Base-by-base conservation (phyloP, 352 stramenopile genomes). In the Globisporangium barbulae region DNA sequence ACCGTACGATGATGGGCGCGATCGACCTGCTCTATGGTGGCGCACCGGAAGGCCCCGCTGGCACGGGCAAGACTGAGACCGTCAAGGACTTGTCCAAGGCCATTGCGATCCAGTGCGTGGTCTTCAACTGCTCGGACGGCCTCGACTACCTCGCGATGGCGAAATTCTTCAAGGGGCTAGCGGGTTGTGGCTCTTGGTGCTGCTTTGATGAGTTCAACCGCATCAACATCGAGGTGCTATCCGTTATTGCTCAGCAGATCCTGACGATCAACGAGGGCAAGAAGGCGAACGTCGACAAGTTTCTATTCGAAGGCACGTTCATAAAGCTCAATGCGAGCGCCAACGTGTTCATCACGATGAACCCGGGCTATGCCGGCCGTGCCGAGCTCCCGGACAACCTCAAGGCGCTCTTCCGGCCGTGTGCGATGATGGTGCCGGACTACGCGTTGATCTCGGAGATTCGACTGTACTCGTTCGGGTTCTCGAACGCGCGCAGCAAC, bases 171-270 rank as follows among this genome's bases (percentile, higher is more conserved):
- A 98, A 98, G 64, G 94, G 94, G 0, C 76, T 98, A 7, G 93
- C 93, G 6, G 88, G 85, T 10, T 97, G 85, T 30, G 94, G 94
- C 17, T 92, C 93, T 10, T 98, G 94, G 94, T 93, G 88, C 49
- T 98, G 94, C 61, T 98, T 98, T 58, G 88, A 97, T 49, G 94
- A 98, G 66, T 98, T 98, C 65, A 98, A 98, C 70, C 90, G 94
- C 33, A 98, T 98, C 72, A 96, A 97, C 61, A 93, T 98, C 41
- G 94, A 98, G 63, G 94, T 98, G 52, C 68, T 98, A 17, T 98
- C 90, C 2, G 94, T 98, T 31, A 96, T 98, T 68, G 94, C 94
- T 4, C 94, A 98, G 70, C 94, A 98, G 59, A 97, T 98, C 65
- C 68, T 97, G 44, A 97, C 89, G 30, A 97, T 98, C 65, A 93